Conservation (phyloP, 208 protist genomes). For the Phytomonas sp. region DNA sequence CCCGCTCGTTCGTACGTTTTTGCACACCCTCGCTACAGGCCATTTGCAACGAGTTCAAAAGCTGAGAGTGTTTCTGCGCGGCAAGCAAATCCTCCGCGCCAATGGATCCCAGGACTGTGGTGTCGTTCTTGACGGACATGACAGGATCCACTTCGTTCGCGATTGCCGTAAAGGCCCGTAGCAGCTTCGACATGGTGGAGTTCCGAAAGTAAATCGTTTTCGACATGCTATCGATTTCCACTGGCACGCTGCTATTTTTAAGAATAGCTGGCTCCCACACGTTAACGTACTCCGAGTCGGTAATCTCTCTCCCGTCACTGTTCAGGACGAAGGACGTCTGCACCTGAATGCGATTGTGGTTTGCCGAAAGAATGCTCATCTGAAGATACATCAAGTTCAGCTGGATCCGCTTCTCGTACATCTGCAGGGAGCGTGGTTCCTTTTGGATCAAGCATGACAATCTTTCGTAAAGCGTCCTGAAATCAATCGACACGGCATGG, state of each 20-base stretch:
- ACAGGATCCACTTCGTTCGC: slow-evolving; percentile 23
- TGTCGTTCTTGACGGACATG: slow-evolving; percentile 8
- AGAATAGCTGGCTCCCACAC: slow-evolving; percentile 57
- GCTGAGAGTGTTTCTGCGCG: slow-evolving; percentile 24
- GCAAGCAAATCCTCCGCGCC: slow-evolving; percentile 31
- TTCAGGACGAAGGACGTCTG: slow-evolving; percentile 22
- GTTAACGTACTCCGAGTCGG: slow-evolving; percentile 47
- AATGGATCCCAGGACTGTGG: slow-evolving; percentile 7
- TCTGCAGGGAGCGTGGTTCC: slow-evolving; percentile 14
- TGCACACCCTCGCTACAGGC: slow-evolving; percentile 26
- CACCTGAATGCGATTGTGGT: slow-evolving; percentile 34
- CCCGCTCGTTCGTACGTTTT: slow-evolving; percentile 22
- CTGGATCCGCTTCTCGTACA: slow-evolving; percentile 21
- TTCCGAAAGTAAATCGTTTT: slow-evolving; percentile 53
- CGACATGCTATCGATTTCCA: slow-evolving; percentile 69
- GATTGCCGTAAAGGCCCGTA: slow-evolving; percentile 39
- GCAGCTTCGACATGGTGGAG: slow-evolving; percentile 48
- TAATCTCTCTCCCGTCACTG: slow-evolving; percentile 21
- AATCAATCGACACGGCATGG: slow-evolving; percentile 6
- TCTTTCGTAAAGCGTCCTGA: slow-evolving; percentile 19
- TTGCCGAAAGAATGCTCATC: slow-evolving; percentile 37
- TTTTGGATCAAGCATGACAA: slow-evolving; percentile 15
- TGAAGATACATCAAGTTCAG: slow-evolving; percentile 49
- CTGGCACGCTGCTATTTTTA: slow-evolving; percentile 36
- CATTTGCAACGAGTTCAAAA: slow-evolving; percentile 35